These are phyloP conservation scores for Chaetomium strumarium DNA, from an alignment of 2,329 filamentous ascomycete species.

Conservation along the genomic window DNA sequence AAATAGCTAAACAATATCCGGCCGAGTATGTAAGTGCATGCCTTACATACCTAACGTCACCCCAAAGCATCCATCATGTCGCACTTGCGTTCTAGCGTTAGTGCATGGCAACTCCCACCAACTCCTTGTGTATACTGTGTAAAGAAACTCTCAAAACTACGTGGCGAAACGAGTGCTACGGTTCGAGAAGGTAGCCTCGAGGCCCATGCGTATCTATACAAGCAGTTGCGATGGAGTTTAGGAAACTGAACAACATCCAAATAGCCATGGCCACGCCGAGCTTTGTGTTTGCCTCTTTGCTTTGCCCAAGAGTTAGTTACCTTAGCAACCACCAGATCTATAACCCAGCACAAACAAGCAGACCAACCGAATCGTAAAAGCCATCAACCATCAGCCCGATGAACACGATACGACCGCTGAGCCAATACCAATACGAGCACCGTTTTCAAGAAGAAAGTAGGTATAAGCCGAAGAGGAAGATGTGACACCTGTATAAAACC, in stretches of 20 bases:
- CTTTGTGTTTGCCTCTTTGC: neutral
- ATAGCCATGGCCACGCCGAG: neutral
- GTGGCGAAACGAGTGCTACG: no score
- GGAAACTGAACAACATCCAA: neutral
- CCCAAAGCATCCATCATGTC: no score
- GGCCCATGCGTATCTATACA: constrained; percentile 19
- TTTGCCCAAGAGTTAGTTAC: neutral
- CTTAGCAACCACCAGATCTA: constrained; percentile 1
- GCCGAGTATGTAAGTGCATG: no score
- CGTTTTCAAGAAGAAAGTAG: neutral
- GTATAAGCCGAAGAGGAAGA: neutral
- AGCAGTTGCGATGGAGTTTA: constrained; percentile 13
- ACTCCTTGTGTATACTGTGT: no score
- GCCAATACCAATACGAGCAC: neutral
- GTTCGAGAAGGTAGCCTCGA: no score
- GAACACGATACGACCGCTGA: neutral
- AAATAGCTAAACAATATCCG: no score
- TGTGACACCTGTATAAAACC: constrained; percentile 1
- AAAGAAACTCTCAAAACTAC: no score
- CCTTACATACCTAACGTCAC: no score
- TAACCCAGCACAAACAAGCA: neutral
- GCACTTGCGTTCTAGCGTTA: no score
- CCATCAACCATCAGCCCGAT: constrained; percentile 2
- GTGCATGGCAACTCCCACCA: no score
- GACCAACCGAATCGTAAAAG: constrained; percentile 4